Evolutionary conservation across 1,139 yeast species (phyloP).

Genomic region (Diutina pseudorugosa): DNA sequence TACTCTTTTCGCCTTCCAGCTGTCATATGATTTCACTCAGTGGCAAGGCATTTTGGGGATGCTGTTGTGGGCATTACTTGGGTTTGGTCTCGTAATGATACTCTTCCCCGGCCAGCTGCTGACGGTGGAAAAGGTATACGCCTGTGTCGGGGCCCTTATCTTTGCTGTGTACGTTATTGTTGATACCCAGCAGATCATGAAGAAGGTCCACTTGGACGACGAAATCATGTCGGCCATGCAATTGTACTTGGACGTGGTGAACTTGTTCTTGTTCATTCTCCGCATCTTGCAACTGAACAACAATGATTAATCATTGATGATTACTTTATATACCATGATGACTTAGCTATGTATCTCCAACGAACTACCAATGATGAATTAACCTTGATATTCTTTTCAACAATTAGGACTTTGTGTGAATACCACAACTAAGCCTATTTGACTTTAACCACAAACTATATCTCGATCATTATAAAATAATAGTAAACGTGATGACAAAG

Average conservation of each 20-base stretch:
- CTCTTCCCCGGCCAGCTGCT: conserved; percentile 49
- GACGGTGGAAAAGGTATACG: conserved; percentile 48
- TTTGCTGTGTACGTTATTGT: conserved; percentile 65
- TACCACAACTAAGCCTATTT: too few relatives aligned
- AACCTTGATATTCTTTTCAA: too few relatives aligned
- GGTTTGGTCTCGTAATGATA: conserved; percentile 58
- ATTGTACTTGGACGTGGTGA: conserved; percentile 70
- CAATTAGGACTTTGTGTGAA: too few relatives aligned
- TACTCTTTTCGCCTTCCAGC: conserved; percentile 67
- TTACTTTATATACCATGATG: too few relatives aligned
- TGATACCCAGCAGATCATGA: conserved; percentile 75
- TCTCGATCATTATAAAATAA: too few relatives aligned
- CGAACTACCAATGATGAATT: too few relatives aligned
- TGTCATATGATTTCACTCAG: conserved; percentile 68
- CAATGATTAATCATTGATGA: conserved; percentile 17
- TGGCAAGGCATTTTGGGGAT: conserved; percentile 57
- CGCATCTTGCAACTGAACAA: conserved; percentile 44
- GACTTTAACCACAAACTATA: too few relatives aligned
- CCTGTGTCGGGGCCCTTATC: conserved; percentile 61
- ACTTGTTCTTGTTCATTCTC: conserved; percentile 66
- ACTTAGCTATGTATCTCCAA: too few relatives aligned
- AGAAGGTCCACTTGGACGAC: conserved; percentile 75
- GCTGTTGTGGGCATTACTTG: conserved; percentile 57
- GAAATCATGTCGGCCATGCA: conserved; percentile 71
- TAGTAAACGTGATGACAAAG: too few relatives aligned